phyloP scores from a whole-genome alignment of 2,329 filamentous ascomycete species.

The Phaeosphaeriaceae sp. region DNA sequence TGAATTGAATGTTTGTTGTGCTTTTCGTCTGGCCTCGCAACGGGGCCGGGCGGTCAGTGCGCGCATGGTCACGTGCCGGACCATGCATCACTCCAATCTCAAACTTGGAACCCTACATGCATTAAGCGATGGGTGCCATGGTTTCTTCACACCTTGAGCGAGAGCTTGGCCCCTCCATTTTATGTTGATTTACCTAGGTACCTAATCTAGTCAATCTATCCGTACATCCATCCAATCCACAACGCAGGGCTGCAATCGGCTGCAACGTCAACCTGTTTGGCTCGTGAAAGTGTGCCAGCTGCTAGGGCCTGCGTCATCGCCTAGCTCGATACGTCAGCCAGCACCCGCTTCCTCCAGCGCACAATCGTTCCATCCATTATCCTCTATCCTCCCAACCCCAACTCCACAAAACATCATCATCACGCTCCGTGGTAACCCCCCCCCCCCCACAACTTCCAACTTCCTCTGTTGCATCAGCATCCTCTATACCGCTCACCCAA shows the following conservation, averaged over 20 bases:
- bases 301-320: constrained; percentile 11
- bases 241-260: neutral
- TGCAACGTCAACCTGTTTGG: constrained; percentile 21
- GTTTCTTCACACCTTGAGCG: too few relatives aligned
- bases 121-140: too few relatives aligned
- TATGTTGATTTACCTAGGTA: too few relatives aligned
- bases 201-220: too few relatives aligned
- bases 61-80: neutral
- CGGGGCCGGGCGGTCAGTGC: constrained; percentile 7
- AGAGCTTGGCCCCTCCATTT: too few relatives aligned
- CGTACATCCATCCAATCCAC: neutral
- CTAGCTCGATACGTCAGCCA: constrained; percentile 46
- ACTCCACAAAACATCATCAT: constrained; percentile 25
- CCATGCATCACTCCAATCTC: neutral
- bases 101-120: too few relatives aligned
- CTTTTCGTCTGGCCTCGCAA: constrained; percentile 24
- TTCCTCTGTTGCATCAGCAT: constrained; percentile 2
- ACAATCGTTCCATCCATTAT: constrained; percentile 34
- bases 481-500: constrained; percentile 6
- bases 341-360: constrained; percentile 34
- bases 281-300: constrained; percentile 32
- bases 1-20: constrained; percentile 20
- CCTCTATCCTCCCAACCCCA: constrained; percentile 22
- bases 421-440: constrained; percentile 6
- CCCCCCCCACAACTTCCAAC: too few relatives aligned